Percentiles rank a stretch among this genome's conserved stretches.
phyloP scores from a whole-genome alignment of 2,329 filamentous ascomycete species.

The Trichophyton schoenleinii region DNA sequence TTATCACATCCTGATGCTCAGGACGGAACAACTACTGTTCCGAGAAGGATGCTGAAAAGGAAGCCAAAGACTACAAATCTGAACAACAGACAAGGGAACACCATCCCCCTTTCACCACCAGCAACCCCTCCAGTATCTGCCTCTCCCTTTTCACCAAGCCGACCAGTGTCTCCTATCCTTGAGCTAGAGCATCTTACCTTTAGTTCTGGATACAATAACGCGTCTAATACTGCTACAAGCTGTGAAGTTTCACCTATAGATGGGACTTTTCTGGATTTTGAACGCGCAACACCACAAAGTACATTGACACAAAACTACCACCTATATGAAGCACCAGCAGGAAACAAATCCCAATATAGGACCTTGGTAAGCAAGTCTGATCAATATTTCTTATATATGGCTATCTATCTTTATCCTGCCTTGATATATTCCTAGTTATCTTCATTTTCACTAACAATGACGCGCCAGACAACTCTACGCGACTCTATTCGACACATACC shows the following conservation, averaged over 20 bases:
- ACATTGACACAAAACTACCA: background rate
- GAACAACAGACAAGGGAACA: slow-evolving; percentile 6
- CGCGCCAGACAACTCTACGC: slow-evolving; percentile 13
- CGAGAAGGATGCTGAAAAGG: slow-evolving; percentile 12
- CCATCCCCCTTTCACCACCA: slow-evolving; percentile 12
- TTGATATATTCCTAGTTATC: background rate
- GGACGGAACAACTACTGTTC: background rate
- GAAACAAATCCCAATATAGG: background rate
- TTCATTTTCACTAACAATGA: slow-evolving; percentile 8
- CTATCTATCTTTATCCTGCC: background rate
- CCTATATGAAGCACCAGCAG: background rate
- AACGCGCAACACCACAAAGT: background rate
- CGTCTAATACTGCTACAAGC: background rate
- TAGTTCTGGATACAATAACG: background rate
- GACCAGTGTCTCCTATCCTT: background rate
- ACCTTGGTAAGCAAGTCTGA: slow-evolving; percentile 13
- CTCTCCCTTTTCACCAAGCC: background rate
- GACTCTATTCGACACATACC: slow-evolving; percentile 12
- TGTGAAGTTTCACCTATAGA: background rate
- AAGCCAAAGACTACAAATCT: slow-evolving; percentile 15
- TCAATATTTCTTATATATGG: background rate
- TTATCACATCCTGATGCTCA: slow-evolving; percentile 9
- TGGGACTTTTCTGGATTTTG: background rate
- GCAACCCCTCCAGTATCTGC: slow-evolving; percentile 6
- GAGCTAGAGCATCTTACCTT: background rate